Conservation (phyloP, 345 rosid species). For the Citrus inodora region DNA sequence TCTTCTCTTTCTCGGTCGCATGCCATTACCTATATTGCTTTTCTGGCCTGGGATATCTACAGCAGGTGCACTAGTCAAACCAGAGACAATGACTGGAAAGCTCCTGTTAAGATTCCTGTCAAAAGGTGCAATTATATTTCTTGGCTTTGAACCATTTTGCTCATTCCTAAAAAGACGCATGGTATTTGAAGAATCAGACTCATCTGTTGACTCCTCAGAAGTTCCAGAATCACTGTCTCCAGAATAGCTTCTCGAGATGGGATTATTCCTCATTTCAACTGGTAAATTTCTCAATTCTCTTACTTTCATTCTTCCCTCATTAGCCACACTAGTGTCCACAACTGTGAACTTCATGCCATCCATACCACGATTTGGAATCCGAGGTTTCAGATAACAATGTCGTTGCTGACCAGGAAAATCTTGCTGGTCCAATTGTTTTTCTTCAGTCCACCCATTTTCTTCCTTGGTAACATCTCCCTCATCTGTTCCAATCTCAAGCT, state of each 20-base stretch:
- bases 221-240: conserved; percentile 30
- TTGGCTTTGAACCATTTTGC: conserved; percentile 18
- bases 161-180: conserved; percentile 18
- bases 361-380: conserved; percentile 14
- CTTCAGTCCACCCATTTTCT: conserved; percentile 18
- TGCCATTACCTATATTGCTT: conserved; percentile 3
- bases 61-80: conserved; percentile 14
- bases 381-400: conserved; percentile 48
- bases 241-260: conserved; percentile 24
- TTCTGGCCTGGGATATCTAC: conserved; percentile 17
- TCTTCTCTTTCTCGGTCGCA: conserved; percentile 14
- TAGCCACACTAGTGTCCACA: conserved; percentile 49
- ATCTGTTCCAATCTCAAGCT: conserved; percentile 33
- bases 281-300: conserved; percentile 47
- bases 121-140: conserved; percentile 15
- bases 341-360: conserved; percentile 42
- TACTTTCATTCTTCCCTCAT: conserved; percentile 27
- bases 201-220: conserved; percentile 25
- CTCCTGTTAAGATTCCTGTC: conserved; percentile 16
- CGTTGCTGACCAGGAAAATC: conserved; percentile 32
- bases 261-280: conserved; percentile 20
- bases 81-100: conserved; percentile 5
- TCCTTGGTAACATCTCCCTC: conserved; percentile 14
- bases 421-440: conserved; percentile 26
- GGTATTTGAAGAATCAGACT: conserved; percentile 28